These are phyloP conservation scores for Hyaloscypha bicolor DNA, from an alignment of 495 filamentous ascomycete genomes.

Conservation along the genomic window DNA sequence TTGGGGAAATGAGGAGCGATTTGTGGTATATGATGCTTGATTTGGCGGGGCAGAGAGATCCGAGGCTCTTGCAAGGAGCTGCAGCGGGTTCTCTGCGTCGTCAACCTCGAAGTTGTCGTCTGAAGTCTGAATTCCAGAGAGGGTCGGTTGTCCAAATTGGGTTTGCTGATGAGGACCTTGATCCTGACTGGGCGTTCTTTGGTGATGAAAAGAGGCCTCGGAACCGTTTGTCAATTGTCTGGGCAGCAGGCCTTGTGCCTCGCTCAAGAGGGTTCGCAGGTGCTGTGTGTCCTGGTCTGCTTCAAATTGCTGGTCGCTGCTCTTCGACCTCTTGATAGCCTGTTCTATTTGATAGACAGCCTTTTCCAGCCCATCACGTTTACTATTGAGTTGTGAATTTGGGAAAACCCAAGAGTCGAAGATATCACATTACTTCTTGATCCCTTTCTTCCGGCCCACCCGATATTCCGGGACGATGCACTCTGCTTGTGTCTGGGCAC, in stretches of 20 bases:
- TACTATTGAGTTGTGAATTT: conserved; percentile 45
- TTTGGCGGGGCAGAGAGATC: conserved; percentile 63
- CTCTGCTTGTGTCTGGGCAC: conserved; percentile 55
- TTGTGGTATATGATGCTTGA: conserved; percentile 18
- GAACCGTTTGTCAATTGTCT: conserved; percentile 27
- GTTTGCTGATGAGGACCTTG: background rate
- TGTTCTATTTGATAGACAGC: conserved; percentile 74
- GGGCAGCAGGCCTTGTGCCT: conserved; percentile 44
- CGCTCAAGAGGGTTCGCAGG: conserved; percentile 57
- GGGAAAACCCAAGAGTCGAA: background rate
- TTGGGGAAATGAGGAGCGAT: conserved; percentile 3
- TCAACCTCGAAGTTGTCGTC: conserved; percentile 62
- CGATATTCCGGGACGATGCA: conserved; percentile 70
- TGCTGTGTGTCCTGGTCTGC: conserved; percentile 57
- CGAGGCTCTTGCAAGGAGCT: conserved; percentile 69
- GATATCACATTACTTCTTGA: conserved; percentile 64
- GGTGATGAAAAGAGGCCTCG: conserved; percentile 25
- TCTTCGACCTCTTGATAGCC: conserved; percentile 64
- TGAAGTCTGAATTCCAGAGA: background rate
- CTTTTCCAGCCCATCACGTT: conserved; percentile 72
- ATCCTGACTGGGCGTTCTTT: background rate
- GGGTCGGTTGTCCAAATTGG: background rate
- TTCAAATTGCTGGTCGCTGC: conserved; percentile 48
- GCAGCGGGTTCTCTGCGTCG: conserved; percentile 74
- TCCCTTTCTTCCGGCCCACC: conserved; percentile 71